A percentile compares a stretch with the other conserved stretches of the same genome.
These are phyloP conservation scores for Cicer judaicum DNA, from an alignment of 306 rosid genomes.

Conservation along the genomic window DNA sequence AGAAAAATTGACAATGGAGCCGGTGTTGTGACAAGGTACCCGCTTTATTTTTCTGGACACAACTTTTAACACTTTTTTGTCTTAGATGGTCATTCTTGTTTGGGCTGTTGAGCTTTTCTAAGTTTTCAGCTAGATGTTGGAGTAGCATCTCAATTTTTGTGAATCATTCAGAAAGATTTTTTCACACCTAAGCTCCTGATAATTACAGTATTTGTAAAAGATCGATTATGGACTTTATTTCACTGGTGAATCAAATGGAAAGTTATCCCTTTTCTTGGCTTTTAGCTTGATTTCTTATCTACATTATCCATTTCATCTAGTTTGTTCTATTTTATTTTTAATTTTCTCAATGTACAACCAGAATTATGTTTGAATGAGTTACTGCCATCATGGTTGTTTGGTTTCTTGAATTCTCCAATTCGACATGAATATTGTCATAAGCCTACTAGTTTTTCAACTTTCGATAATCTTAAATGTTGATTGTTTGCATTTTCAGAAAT, in stretches of 20 bases:
- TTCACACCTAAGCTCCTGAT: conserved; percentile 1
- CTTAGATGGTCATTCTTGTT: conserved; percentile 40
- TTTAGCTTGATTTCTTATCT: conserved; percentile 40
- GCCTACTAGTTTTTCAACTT: conserved; percentile 23
- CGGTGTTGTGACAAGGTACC: conserved; percentile 86
- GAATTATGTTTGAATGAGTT: conserved; percentile 36
- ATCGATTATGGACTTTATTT: conserved; percentile 12
- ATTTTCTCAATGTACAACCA: conserved; percentile 12
- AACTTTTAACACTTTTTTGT: conserved; percentile 32
- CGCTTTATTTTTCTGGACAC: conserved; percentile 23
- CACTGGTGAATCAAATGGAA: conserved; percentile 28
- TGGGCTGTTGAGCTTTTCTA: conserved; percentile 34
- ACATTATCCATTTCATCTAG: background rate
- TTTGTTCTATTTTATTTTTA: background rate
- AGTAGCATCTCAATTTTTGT: conserved; percentile 33
- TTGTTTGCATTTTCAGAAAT: conserved; percentile 20
- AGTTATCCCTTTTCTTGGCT: conserved; percentile 32
- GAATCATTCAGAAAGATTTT: conserved; percentile 24
- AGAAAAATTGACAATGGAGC: conserved; percentile 81
- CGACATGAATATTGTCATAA: conserved; percentile 24
- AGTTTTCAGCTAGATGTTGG: conserved; percentile 37
- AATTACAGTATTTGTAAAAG: conserved; percentile 21
- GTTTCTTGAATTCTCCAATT: conserved; percentile 26
- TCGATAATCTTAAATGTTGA: conserved; percentile 7
- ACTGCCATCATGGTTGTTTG: conserved; percentile 16